Conservation (phyloP, 371 early-diverging fungal species). For the Mortierella sp. region DNA sequence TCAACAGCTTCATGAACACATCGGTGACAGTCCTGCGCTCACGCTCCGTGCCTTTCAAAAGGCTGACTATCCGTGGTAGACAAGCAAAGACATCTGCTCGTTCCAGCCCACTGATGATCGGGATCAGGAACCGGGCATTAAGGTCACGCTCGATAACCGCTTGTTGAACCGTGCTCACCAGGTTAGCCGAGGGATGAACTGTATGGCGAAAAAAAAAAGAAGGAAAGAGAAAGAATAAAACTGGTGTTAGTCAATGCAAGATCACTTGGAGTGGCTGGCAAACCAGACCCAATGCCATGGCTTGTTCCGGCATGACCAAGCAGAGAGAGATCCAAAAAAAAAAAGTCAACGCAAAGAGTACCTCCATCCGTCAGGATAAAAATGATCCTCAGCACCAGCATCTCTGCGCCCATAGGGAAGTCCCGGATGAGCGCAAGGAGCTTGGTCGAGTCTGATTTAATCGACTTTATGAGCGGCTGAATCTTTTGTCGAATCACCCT, state of each 20-base stretch:
- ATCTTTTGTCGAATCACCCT: slow-evolving; percentile 72
- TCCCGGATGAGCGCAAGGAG: slow-evolving; percentile 68
- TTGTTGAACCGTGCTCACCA: slow-evolving; percentile 70
- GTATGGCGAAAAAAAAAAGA: slow-evolving; percentile 9
- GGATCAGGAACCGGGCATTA: slow-evolving; percentile 76
- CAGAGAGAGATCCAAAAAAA: slow-evolving; percentile 3
- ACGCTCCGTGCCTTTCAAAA: slow-evolving; percentile 71
- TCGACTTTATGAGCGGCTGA: slow-evolving; percentile 77
- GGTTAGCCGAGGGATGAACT: slow-evolving; percentile 65
- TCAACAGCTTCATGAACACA: slow-evolving; percentile 66
- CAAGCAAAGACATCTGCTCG: slow-evolving; percentile 68
- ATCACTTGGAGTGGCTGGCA: too few species aligned
- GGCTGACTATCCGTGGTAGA: slow-evolving; percentile 69
- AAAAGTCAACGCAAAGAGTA: slow-evolving; percentile 30
- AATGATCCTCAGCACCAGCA: slow-evolving; percentile 76
- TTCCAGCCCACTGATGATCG: slow-evolving; percentile 70
- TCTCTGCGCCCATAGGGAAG: slow-evolving; percentile 82
- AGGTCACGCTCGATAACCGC: slow-evolving; percentile 64
- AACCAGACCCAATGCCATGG: too few species aligned
- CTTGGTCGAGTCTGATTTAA: slow-evolving; percentile 72
- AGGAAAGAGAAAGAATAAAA: slow-evolving; percentile 5
- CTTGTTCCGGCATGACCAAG: too few species aligned
- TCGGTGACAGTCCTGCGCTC: slow-evolving; percentile 68
- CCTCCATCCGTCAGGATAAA: slow-evolving; percentile 77
- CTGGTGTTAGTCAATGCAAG: too few species aligned